These are phyloP conservation scores for Phytophthora crassamura DNA, from an alignment of 352 stramenopile species.

Conservation along the genomic window DNA sequence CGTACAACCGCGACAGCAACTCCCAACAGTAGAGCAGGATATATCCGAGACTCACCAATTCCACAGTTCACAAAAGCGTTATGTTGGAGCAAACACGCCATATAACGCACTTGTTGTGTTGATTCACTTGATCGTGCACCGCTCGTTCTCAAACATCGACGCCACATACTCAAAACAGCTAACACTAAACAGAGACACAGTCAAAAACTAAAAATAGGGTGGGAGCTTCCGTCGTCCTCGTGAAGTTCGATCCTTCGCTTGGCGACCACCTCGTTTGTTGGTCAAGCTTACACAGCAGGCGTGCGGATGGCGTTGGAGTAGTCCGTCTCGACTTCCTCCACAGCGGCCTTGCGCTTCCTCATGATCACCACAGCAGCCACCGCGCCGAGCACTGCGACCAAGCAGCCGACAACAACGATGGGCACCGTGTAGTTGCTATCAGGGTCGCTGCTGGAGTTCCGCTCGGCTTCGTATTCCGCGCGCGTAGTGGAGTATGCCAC, in stretches of 20 bases:
- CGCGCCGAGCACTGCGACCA: conserved; percentile 47
- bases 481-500: conserved; percentile 38
- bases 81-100: not conserved
- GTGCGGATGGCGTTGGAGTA: conserved; percentile 47
- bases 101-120: conserved; percentile 16
- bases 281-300: conserved; percentile 23
- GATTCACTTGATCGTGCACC: conserved; percentile 8
- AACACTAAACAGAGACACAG: conserved; percentile 15
- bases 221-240: not conserved
- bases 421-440: conserved; percentile 28
- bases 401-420: conserved; percentile 44
- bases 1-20: no score
- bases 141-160: conserved; percentile 13
- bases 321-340: conserved; percentile 30
- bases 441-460: conserved; percentile 16
- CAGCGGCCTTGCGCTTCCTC: conserved; percentile 43
- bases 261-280: conserved; percentile 10
- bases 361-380: conserved; percentile 48
- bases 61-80: not conserved
- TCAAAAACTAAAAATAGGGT: not conserved
- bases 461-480: conserved; percentile 33
- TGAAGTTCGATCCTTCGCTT: conserved; percentile 27
- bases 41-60: no score
- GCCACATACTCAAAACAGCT: conserved; percentile 14
- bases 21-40: no score